Evolutionary conservation across 805 yeast species (phyloP), one percentile per base, ranked within the genome.

Genomic region (Pichia heedii): DNA sequence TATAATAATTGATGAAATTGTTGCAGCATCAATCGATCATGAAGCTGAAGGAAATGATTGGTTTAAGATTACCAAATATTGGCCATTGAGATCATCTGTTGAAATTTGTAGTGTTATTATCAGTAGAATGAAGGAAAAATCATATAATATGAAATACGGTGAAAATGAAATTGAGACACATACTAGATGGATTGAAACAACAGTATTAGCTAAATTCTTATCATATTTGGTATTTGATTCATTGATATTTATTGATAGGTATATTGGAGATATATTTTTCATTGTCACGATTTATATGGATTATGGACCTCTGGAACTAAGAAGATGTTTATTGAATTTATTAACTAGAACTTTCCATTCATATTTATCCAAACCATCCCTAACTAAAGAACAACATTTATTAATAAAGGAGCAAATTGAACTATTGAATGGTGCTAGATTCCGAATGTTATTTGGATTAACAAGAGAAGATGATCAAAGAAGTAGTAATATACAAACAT

Each of bases 31-130:
- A 1, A 72, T 84, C 50, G 93, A 84, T 50, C 76, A 81, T 54
- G 83, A 81, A 50, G 79, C 86, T n/a, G 86, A 81, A 51, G 83
- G 81, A 4, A 73, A 76, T 33, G 79, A 73, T 39, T 84, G 86
- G 86, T 70, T 71, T 18, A 74, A 72, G 38, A 71, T 79, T 6
- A 70, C 81, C 2, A 70, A 81, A 1, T 69, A 82, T n/a, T 65
- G 86, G 50, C 72, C 81, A 1, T 60, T 76, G 13, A 66, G 76
- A 20, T 88, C 95, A 3, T 79, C 90, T 1, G 67, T 80, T n/a
- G 85, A 80, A 49, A 68, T 84, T 2, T 79, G 87, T 53, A 81
- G 85, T 8, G 71, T 75, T 40, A 73, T 85, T 2, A 67, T 86
- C 33, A 59, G 69, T 27, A 68, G 83, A 48, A 58, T 87, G 34